Evolutionary conservation across 352 stramenopile genomes (phyloP).

Genomic region (Globisporangium recalcitrans): DNA sequence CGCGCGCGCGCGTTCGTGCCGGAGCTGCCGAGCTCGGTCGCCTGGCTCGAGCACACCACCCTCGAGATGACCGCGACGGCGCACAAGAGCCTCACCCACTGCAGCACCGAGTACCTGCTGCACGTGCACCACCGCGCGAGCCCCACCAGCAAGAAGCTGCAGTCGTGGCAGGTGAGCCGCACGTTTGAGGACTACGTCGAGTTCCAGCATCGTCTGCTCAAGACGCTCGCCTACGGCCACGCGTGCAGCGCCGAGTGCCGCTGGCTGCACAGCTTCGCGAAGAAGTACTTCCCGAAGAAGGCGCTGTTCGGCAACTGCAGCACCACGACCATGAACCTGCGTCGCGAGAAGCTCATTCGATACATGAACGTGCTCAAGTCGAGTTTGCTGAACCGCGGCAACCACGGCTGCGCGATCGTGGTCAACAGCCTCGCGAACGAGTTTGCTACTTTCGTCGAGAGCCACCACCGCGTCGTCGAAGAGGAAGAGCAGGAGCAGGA

Average conservation of each 20-base stretch:
- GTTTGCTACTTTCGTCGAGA: constrained; percentile 18
- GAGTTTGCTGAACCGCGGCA: constrained; percentile 29
- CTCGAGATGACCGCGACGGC: constrained; percentile 9
- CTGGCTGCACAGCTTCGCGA: constrained; percentile 60
- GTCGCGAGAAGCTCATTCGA: constrained; percentile 21
- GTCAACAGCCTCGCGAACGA: constrained; percentile 27
- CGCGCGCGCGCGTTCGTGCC: background rate
- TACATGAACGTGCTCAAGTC: constrained; percentile 29
- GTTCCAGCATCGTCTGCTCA: constrained; percentile 46
- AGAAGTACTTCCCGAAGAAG: constrained; percentile 54
- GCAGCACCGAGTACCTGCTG: constrained; percentile 4
- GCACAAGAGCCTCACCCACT: constrained; percentile 1
- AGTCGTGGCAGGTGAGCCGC: background rate
- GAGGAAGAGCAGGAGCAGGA: background rate
- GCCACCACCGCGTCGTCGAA: background rate
- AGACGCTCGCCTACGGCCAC: constrained; percentile 46
- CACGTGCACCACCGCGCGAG: constrained; percentile 2
- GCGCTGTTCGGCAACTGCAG: constrained; percentile 21
- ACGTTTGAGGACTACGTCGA: constrained; percentile 39
- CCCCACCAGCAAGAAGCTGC: background rate
- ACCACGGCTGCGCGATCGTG: constrained; percentile 33
- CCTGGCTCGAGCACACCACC: constrained; percentile 9
- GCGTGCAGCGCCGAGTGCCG: constrained; percentile 54
- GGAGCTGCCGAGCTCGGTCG: background rate
- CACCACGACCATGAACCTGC: constrained; percentile 10